Evolutionary conservation across 140 eudicot genomes (phyloP).

Genomic region (Cichorium intybus): DNA sequence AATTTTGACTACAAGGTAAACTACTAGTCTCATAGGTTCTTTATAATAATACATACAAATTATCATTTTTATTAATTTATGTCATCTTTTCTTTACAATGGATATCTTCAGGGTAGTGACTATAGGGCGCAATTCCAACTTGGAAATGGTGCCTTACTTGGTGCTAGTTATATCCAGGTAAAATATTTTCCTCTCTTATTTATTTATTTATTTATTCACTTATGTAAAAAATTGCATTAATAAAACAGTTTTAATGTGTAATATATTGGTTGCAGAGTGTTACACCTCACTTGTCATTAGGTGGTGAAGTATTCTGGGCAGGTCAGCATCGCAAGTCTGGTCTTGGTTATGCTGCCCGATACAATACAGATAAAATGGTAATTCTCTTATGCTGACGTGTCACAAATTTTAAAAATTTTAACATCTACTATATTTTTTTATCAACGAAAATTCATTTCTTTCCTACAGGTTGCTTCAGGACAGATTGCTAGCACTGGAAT

Average conservation of each 20-base stretch:
- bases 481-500: slow-evolving; percentile 86
- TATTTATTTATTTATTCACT: not conserved
- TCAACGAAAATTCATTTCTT: not conserved
- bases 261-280: slow-evolving; percentile 56
- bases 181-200: not conserved
- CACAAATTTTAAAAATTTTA: too few relatives aligned
- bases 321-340: slow-evolving; percentile 92
- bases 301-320: slow-evolving; percentile 90
- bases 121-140: slow-evolving; percentile 74
- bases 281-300: slow-evolving; percentile 61
- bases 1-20: slow-evolving; percentile 78
- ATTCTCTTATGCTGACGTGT: not conserved
- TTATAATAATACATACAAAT: not conserved
- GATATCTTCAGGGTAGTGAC: slow-evolving; percentile 60
- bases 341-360: slow-evolving; percentile 72
- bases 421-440: not conserved
- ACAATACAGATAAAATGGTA: slow-evolving; percentile 86
- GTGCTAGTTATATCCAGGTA: slow-evolving; percentile 92
- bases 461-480: slow-evolving; percentile 69
- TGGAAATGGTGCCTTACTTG: slow-evolving; percentile 71
- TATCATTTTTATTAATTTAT: not conserved
- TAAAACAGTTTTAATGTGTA: not conserved
- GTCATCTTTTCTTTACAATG: not conserved
- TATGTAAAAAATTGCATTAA: too few relatives aligned
- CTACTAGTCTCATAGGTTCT: not conserved